Percentiles rank a stretch among this genome's conserved stretches.
Conservation (phyloP, 148 eudicot species). For the Salicornia ramosissima region DNA sequence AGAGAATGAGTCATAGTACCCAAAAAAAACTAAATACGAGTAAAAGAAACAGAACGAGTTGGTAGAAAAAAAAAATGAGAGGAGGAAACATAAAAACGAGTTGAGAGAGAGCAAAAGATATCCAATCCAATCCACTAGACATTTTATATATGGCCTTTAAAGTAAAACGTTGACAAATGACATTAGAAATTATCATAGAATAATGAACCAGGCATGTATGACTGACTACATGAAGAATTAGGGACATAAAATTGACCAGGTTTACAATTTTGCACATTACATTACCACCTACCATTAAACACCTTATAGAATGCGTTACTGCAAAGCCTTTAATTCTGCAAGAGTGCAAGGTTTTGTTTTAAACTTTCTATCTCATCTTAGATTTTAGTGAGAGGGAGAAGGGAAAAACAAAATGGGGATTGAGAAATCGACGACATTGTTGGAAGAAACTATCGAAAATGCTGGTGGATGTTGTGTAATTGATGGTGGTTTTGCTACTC, state of each 20-base stretch:
- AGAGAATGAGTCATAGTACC: too few species aligned
- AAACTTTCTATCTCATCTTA: background rate
- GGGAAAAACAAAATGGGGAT: conserved; percentile 22
- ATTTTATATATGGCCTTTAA: too few species aligned
- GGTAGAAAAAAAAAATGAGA: too few species aligned
- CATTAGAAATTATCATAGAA: too few species aligned
- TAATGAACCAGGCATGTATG: background rate
- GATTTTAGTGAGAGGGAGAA: background rate
- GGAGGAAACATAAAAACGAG: too few species aligned
- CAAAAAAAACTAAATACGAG: too few species aligned
- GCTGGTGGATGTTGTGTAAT: conserved; percentile 76
- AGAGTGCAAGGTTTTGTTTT: background rate
- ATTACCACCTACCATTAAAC: background rate
- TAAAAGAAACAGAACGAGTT: too few species aligned
- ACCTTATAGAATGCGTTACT: background rate
- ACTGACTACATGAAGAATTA: background rate
- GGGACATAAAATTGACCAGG: background rate
- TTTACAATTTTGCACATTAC: background rate
- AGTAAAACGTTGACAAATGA: too few species aligned
- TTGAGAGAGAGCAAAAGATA: too few species aligned
- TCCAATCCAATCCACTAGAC: too few species aligned
- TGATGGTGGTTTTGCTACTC: conserved; percentile 80
- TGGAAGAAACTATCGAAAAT: conserved; percentile 53
- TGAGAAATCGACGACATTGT: conserved; percentile 26
- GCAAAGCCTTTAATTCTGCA: background rate